phyloP scores from a whole-genome alignment of 75 land plant genomes.

The Isoetes taiwanensis region DNA sequence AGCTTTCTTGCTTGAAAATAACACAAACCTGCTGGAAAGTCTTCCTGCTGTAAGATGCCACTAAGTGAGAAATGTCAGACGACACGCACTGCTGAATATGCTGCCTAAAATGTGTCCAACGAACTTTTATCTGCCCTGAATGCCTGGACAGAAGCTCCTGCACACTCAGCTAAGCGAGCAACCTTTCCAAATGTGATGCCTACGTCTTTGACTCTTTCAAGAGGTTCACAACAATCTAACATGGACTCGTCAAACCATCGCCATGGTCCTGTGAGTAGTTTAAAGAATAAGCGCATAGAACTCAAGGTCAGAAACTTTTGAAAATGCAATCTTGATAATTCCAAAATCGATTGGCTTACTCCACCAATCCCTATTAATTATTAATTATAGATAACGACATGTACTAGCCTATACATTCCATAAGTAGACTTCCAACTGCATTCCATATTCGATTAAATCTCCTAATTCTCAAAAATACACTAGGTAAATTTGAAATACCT shows the following conservation, averaged over 20 bases:
- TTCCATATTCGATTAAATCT: background rate
- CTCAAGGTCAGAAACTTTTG: too few species aligned
- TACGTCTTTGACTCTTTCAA: constrained; percentile 53
- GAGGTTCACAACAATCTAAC: constrained; percentile 83
- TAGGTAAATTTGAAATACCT: constrained; percentile 25
- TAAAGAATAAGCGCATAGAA: too few species aligned
- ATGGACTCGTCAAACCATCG: constrained; percentile 94
- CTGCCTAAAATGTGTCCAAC: constrained; percentile 49
- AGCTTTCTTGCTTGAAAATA: too few species aligned
- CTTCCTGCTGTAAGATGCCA: constrained; percentile 64
- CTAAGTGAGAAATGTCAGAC: constrained; percentile 65
- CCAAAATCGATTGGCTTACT: too few species aligned
- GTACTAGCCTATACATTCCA: too few species aligned
- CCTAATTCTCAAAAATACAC: background rate
- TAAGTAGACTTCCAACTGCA: background rate
- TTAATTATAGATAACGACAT: too few species aligned
- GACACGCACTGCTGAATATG: constrained; percentile 38
- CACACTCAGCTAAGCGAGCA: constrained; percentile 57
- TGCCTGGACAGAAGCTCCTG: constrained; percentile 64
- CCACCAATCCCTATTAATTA: too few species aligned
- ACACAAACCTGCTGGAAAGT: constrained; percentile 52
- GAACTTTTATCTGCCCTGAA: constrained; percentile 41
- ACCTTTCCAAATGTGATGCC: constrained; percentile 77
- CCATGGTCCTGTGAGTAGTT: constrained; percentile 94
- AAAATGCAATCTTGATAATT: too few species aligned